These are phyloP conservation scores for Yarrowia deformans DNA, from an alignment of 805 yeast genomes.

Conservation along the genomic window DNA sequence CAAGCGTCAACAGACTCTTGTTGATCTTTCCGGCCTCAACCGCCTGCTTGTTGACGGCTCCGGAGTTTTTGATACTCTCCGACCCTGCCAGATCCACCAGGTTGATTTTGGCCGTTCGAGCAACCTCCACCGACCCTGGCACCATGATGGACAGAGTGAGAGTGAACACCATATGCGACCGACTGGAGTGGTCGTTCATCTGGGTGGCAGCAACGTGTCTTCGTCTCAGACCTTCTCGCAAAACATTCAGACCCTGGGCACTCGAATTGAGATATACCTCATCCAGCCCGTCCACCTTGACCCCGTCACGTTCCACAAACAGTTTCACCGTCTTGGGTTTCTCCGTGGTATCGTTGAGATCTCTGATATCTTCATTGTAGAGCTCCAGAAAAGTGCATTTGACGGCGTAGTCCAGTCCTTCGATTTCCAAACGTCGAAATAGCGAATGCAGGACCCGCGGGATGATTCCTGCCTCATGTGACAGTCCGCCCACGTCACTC, in stretches of 20 bases:
- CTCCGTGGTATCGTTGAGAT: conserved; percentile 55
- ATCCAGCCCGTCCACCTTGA: conserved; percentile 64
- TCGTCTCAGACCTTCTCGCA: conserved; percentile 64
- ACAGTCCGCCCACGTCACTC: conserved; percentile 52
- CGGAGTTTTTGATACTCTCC: conserved; percentile 85
- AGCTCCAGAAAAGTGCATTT: conserved; percentile 83
- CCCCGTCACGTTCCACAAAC: conserved; percentile 60
- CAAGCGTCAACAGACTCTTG: conserved; percentile 84
- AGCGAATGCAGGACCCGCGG: conserved; percentile 65
- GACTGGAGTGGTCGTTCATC: conserved; percentile 75
- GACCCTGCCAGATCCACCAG: conserved; percentile 95
- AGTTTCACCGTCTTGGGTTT: conserved; percentile 59
- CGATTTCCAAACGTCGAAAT: conserved; percentile 57
- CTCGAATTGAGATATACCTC: conserved; percentile 60
- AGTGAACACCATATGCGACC: conserved; percentile 83
- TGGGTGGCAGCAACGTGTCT: conserved; percentile 81
- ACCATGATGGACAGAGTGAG: conserved; percentile 65
- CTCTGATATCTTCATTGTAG: conserved; percentile 85
- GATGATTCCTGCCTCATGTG: conserved; percentile 63
- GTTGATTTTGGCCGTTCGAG: conserved; percentile 64
- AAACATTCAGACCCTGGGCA: conserved; percentile 58
- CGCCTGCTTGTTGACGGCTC: conserved; percentile 85
- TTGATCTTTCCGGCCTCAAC: conserved; percentile 94
- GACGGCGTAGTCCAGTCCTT: conserved; percentile 63
- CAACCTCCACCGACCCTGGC: conserved; percentile 60